Conservation (phyloP, 2,329 filamentous ascomycete species). For the Fusarium odoratissimum region DNA sequence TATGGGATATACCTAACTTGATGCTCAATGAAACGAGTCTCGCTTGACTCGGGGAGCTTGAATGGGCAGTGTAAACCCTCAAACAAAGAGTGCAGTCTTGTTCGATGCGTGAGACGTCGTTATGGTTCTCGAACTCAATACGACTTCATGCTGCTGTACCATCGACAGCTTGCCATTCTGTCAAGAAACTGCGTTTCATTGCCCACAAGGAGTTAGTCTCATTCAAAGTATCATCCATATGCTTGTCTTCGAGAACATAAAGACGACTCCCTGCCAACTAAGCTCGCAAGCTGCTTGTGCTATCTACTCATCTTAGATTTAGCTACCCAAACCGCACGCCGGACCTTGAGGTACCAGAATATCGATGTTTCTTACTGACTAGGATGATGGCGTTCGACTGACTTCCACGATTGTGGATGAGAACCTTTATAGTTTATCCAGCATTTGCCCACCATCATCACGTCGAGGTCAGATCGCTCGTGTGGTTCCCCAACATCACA, state of each 20-base stretch:
- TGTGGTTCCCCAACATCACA: no score
- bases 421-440: accelerated
- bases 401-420: no score
- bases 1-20: neutral
- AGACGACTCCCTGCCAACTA: no score
- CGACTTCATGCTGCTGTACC: neutral
- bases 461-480: no score
- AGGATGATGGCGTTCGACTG: no score
- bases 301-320: neutral
- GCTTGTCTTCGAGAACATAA: neutral
- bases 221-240: neutral
- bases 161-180: neutral
- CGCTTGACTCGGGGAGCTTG: neutral
- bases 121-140: neutral
- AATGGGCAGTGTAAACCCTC: no score
- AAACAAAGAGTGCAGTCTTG: neutral
- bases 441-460: no score
- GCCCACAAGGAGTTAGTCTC: neutral
- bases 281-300: neutral
- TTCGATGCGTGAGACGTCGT: neutral
- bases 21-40: no score
- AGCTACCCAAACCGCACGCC: neutral
- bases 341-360: neutral
- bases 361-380: neutral
- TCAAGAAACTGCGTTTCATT: neutral